These are phyloP conservation scores for Chaetomium fimeti DNA, from an alignment of 495 filamentous ascomycete species.

Conservation along the genomic window DNA sequence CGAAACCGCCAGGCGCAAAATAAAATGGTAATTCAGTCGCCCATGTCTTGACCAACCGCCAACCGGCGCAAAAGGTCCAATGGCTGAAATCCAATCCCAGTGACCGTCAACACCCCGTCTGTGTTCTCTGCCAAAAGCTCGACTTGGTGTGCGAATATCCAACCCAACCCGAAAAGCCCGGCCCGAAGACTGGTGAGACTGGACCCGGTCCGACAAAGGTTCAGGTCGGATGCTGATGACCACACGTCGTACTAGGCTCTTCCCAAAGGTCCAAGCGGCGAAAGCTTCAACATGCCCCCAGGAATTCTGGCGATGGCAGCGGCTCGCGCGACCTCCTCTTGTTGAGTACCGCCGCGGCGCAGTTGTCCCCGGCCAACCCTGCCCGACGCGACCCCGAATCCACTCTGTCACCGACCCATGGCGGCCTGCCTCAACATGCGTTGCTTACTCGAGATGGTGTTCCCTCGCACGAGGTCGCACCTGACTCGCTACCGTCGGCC, in stretches of 20 bases:
- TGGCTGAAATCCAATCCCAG: neutral
- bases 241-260: neutral
- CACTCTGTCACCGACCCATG: neutral
- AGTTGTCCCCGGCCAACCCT: too few relatives aligned
- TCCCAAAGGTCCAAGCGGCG: neutral
- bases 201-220: neutral
- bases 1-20: neutral
- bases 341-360: neutral
- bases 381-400: neutral
- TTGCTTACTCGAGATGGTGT: neutral
- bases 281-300: neutral
- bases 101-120: neutral
- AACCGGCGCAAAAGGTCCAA: too few relatives aligned
- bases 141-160: constrained; percentile 3
- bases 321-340: neutral
- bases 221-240: neutral
- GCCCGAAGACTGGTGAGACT: constrained; percentile 2
- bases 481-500: neutral
- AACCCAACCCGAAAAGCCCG: neutral
- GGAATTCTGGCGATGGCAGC: too few relatives aligned
- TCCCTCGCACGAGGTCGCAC: neutral
- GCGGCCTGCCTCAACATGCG: neutral
- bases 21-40: neutral
- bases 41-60: neutral
- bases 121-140: neutral